Base-by-base conservation (phyloP, 164 flowering plant genomes). In the Litsea cubeba region DNA sequence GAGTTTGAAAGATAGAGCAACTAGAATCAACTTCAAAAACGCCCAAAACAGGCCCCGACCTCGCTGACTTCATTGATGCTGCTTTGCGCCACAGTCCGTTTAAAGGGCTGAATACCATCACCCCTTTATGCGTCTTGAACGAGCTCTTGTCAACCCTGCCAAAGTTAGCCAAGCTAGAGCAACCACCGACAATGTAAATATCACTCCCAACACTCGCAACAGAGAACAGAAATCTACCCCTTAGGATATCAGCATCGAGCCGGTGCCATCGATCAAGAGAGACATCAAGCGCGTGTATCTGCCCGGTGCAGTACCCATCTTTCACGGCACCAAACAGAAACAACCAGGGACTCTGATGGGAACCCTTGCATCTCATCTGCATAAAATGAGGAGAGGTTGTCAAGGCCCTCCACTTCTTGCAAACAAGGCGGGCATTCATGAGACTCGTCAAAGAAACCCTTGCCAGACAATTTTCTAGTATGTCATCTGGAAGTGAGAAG, bases 371-470 rank as follows among this genome's bases (percentile, higher is more conserved):
- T 71, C 99, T 87, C 85, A 88, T 83, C 79, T 87, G 90, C 86
- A 92, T 80, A 72, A 95, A 92, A 68, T 92, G 83, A 25, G 81
- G 81, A 20, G 91, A 83, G 71, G 86, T 81, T 2, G 97, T 87
- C 84, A 95, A 81, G 76, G 65, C 69, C 72, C 88, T 86, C 99
- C 98, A 95, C 77, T 89, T 92, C 84, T 79, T 91, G 85, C 99
- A 95, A 4, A 93, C 99, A 67, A 92, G 94, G 14, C 98, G 91
- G 22, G 98, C 90, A 81, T 80, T 90, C 97, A 92, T 91, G 72
- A 95, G 92, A 81, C 89, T 84, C 58, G 88, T 81, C 76, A 93
- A 65, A 3, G 99, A 95, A 57, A 92, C 91, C 79, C 97, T 89
- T 82, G 85, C 82, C 86, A 95, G 83, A 80, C 99, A 95, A 97